Base-by-base conservation (phyloP, 306 rosid genomes). In the Pachyrhizus erosus region DNA sequence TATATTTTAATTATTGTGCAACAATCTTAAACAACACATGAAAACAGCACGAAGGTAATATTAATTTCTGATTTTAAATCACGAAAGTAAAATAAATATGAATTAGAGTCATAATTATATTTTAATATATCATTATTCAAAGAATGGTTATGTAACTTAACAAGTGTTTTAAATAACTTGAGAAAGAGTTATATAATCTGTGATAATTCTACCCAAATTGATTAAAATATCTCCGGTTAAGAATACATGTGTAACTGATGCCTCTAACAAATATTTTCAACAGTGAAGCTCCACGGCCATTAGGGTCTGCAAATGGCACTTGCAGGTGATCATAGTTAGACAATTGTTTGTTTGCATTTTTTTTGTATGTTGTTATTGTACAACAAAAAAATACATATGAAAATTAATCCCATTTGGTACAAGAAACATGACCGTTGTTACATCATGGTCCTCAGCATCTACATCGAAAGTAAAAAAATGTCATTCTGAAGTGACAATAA, bases 391-490 rank as follows among this genome's bases (percentile, higher is more conserved):
- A 23, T n/a, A 42, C 8, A 51, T 11, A 24, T 11, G 14, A 64
- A 7, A 45, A 57, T 57, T 31, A 76, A 73, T 68, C 54, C 40
- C 68, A 33, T 70, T 43, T 73, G 57, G 61, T 12, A 76, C 20
- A 65, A 74, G 49, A 51, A 49, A 76, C 57, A 57, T 76, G 74
- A 62, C 23, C 87, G 67, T 73, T 77, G 68, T n/a, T n/a, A n/a
- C 79, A 75, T 81, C 86, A 75, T 78, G 26, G 29, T 61, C 31
- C 76, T 77, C 83, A 81, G 81, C 82, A 78, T 46, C 18, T 69
- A 34, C 45, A 29, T 34, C 7, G 7, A 48, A 70, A 23, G 42
- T 10, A 54, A 65, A 73, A 66, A 7, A 10, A 9, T 51, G 57
- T 17, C 77, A 65, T 27, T 64, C 67, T 69, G 82, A 75, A 75